These are phyloP conservation scores for Pythium apleroticum DNA, from an alignment of 352 stramenopile species.

Conservation along the genomic window DNA sequence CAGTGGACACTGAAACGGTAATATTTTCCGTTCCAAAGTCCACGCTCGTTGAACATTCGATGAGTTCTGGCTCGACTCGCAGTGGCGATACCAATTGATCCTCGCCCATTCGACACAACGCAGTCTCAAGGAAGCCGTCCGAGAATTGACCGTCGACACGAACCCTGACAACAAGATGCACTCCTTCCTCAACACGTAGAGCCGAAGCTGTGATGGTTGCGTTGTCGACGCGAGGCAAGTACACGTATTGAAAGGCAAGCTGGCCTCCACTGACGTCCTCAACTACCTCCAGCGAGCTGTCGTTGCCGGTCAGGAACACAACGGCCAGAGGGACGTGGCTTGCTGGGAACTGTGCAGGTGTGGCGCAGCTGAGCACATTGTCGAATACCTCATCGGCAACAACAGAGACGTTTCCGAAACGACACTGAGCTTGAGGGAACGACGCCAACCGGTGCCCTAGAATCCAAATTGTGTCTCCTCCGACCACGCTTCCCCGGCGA, in stretches of 20 bases:
- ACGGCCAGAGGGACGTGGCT: background rate
- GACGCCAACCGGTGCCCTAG: constrained; percentile 19
- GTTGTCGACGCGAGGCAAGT: background rate
- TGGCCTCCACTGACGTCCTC: background rate
- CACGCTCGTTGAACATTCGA: constrained; percentile 8
- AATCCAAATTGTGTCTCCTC: constrained; percentile 15
- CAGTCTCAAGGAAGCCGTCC: background rate
- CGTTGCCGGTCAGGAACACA: background rate
- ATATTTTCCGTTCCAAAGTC: background rate
- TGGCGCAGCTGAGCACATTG: constrained; percentile 18
- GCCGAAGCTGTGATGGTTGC: background rate
- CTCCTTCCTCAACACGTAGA: background rate
- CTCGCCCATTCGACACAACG: constrained; percentile 11
- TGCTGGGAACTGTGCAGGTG: background rate
- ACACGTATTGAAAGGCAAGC: background rate
- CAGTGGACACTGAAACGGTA: background rate
- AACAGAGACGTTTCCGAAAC: constrained; percentile 11
- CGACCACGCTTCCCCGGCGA: background rate
- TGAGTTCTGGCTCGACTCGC: background rate
- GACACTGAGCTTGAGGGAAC: constrained; percentile 10
- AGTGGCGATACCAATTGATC: background rate
- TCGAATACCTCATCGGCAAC: constrained; percentile 11
- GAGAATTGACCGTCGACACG: background rate
- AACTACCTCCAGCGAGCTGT: constrained; percentile 5
- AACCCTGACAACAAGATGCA: background rate